Evolutionary conservation across 352 stramenopile genomes (phyloP), one percentile per base, ranked within the genome.

Genomic region (Globisporangium polare): DNA sequence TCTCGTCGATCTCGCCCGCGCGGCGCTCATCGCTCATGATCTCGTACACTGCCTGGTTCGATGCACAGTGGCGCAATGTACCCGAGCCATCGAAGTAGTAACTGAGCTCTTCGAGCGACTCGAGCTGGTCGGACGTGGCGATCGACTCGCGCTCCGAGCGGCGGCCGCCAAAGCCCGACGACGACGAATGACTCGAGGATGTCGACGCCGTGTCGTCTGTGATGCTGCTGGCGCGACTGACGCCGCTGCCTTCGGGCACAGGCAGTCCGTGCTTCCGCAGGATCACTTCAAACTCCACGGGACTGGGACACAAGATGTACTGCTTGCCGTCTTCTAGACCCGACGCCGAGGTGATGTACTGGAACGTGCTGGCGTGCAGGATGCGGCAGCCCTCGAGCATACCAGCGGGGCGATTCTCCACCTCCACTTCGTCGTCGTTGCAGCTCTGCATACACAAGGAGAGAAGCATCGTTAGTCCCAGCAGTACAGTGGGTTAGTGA

Each of bases 1-100:
- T 89, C 35, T 92, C 83, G 58, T 90, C 80, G 61, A 90, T 76
- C 52, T 92, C 80, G 20, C 72, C 68, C 0, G 80, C 83, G 27
- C 79, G 74, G 22, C 76, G 67, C 65, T 90, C 77, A 67, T 90
- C 81, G 58, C 77, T 83, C 79, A 92, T 90, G 60, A 92, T 73
- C 65, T 92, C 83, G 37, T 75, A 79, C 15, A 92, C 81, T 1
- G 83, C 80, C 51, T 90, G 78, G 54, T 88, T 90, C 10, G 83
- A 89, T 43, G 77, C 69, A 39, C 83, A 89, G 55, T 90, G 81
- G 10, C 79, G 78, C 53, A 92, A 60, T 22, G 81, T 92, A 4
- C 83, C 83, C 8, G 60, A 60, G 13, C 81, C 75, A 52, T 92
- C 83, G 26, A 92, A 92, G 50, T 89, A 92, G 57, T 92, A 92